A percentile compares a stretch with the other conserved stretches of the same genome.
Evolutionary conservation across 345 rosid species (phyloP).

Genomic region (Corymbia maculata): DNA sequence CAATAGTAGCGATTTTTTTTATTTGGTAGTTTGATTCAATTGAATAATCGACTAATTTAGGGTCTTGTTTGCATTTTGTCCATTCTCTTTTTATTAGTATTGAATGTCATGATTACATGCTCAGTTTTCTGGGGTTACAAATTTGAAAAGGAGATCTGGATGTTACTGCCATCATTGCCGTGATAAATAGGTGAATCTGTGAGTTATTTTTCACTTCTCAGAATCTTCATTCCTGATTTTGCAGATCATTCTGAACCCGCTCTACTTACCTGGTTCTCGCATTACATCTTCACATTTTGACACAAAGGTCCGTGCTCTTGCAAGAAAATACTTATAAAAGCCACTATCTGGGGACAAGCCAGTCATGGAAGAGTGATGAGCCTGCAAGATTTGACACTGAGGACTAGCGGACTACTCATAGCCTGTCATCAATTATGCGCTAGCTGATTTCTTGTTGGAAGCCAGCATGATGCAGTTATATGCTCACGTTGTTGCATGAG

Average conservation of each 20-base stretch:
- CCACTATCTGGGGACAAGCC: neutral
- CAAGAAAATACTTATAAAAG: constrained; percentile 72
- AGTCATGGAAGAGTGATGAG: neutral
- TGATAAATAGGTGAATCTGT: neutral
- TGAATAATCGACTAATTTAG: neutral
- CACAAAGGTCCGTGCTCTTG: constrained; percentile 89
- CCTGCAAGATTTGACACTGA: neutral
- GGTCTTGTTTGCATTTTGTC: neutral
- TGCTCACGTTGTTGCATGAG: neutral
- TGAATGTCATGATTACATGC: neutral
- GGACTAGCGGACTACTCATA: neutral
- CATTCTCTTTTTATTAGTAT: neutral
- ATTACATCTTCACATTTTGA: constrained; percentile 83
- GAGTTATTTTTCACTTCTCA: neutral
- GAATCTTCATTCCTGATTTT: neutral
- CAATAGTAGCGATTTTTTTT: neutral
- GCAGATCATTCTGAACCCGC: constrained; percentile 90
- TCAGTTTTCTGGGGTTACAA: neutral
- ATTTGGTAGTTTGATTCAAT: neutral
- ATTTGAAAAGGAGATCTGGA: neutral
- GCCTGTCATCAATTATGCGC: neutral
- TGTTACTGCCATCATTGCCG: neutral
- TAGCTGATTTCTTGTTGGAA: neutral
- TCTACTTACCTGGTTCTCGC: constrained; percentile 89
- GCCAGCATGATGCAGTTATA: neutral